A percentile compares a stretch with the other conserved stretches of the same genome.
Conservation (phyloP, 164 flowering plant species). For the Chimonanthus salicifolius region DNA sequence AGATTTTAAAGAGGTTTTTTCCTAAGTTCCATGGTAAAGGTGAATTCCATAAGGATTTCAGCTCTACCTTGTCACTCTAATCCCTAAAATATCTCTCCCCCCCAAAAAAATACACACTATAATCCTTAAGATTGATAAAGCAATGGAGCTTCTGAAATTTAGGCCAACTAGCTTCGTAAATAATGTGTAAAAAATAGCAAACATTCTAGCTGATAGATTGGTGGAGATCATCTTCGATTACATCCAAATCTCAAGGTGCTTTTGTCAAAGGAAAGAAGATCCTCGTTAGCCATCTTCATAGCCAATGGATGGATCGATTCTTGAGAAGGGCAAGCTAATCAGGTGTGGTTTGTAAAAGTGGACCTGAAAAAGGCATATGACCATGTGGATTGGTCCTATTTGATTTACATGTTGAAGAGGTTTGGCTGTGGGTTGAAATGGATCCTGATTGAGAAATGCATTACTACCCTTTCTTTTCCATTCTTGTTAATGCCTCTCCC, state of each 20-base stretch:
- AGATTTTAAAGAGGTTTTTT: neutral
- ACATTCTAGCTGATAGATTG: neutral
- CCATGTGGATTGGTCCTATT: neutral
- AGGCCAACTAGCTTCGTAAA: neutral
- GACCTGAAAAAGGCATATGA: too few species aligned
- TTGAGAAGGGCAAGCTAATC: neutral
- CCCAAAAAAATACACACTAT: too few species aligned
- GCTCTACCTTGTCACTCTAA: neutral
- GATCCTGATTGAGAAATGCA: neutral
- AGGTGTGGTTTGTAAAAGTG: neutral
- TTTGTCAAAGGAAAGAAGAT: neutral
- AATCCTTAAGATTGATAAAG: neutral
- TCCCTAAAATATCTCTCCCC: neutral
- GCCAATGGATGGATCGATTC: neutral
- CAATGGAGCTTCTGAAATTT: too few species aligned
- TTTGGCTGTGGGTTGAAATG: neutral
- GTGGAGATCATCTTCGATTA: neutral
- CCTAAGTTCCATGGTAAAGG: neutral
- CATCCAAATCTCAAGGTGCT: neutral
- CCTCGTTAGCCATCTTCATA: neutral
- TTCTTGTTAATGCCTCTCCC: neutral
- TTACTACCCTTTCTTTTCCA: neutral
- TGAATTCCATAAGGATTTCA: neutral
- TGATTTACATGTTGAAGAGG: neutral
- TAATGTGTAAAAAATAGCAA: neutral